Evolutionary conservation across 164 flowering plant species (phyloP).

Genomic region (Brasenia schreberi): DNA sequence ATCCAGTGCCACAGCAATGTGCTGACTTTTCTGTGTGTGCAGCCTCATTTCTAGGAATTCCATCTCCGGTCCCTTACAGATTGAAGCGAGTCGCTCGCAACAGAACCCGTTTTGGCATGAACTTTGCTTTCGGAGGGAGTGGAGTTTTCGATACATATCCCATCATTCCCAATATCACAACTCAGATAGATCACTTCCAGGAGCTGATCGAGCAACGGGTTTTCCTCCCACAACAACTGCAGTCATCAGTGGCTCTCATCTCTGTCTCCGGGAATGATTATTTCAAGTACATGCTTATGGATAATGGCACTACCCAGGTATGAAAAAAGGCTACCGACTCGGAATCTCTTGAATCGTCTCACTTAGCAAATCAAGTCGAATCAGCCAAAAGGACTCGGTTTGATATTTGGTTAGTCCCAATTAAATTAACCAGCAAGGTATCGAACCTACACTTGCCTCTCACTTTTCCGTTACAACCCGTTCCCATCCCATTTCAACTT

Average conservation of each 20-base stretch:
- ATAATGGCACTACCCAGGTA: not conserved
- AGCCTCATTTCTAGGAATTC: constrained; percentile 30
- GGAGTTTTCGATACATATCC: constrained; percentile 58
- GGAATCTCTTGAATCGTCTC: not conserved
- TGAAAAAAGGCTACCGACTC: not conserved
- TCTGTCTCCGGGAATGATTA: constrained; percentile 67
- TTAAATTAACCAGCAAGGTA: too few relatives aligned
- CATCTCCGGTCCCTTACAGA: constrained; percentile 54
- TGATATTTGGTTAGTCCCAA: too few relatives aligned
- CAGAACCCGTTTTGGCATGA: constrained; percentile 38
- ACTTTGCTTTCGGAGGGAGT: constrained; percentile 79
- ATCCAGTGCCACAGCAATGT: too few relatives aligned
- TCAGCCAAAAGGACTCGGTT: too few relatives aligned
- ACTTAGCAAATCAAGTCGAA: too few relatives aligned
- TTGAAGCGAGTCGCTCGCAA: constrained; percentile 24
- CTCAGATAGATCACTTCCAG: constrained; percentile 32
- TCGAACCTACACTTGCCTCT: not conserved
- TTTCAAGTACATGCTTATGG: not conserved
- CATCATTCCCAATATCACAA: constrained; percentile 52
- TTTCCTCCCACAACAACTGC: constrained; percentile 27
- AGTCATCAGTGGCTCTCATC: constrained; percentile 42
- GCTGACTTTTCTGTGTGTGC: not conserved
- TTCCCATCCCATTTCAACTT: too few relatives aligned
- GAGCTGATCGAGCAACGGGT: not conserved
- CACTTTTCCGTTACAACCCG: too few relatives aligned